Evolutionary conservation across 495 filamentous ascomycete genomes (phyloP).

Genomic region (Hyphodiscus hymeniophilus): DNA sequence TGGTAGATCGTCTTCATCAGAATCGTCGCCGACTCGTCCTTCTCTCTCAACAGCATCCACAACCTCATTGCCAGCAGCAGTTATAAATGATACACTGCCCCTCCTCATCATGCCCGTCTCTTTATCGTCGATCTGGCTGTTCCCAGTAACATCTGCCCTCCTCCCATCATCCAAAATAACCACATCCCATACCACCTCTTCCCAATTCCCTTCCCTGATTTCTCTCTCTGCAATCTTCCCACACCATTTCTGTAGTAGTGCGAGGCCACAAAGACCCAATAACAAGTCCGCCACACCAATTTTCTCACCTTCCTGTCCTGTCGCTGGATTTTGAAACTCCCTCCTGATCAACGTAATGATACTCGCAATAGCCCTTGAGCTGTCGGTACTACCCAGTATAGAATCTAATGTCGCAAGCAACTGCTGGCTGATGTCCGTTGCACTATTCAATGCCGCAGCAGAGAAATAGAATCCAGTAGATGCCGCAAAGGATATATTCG

Average conservation of each 20-base stretch:
- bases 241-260: slow-evolving; percentile 62
- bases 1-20: slow-evolving; percentile 31
- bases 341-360: slow-evolving; percentile 66
- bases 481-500: slow-evolving; percentile 57
- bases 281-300: slow-evolving; percentile 60
- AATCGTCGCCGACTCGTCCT: slow-evolving; percentile 18
- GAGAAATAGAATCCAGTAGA: slow-evolving; percentile 63
- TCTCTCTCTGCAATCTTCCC: slow-evolving; percentile 50
- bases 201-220: slow-evolving; percentile 38
- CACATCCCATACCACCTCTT: slow-evolving; percentile 73
- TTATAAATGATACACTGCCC: slow-evolving; percentile 23
- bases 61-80: slow-evolving; percentile 31
- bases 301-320: slow-evolving; percentile 47
- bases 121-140: slow-evolving; percentile 28
- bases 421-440: slow-evolving; percentile 55
- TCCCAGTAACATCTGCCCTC: slow-evolving; percentile 49
- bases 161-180: slow-evolving; percentile 59
- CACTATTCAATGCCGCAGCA: slow-evolving; percentile 51
- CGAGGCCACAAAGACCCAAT: slow-evolving; percentile 60
- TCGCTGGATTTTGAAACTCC: slow-evolving; percentile 60
- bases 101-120: slow-evolving; percentile 11
- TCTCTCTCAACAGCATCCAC: slow-evolving; percentile 42
- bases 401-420: slow-evolving; percentile 62
- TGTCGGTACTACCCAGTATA: slow-evolving; percentile 70
- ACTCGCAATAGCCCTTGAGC: slow-evolving; percentile 69